A percentile compares a stretch with the other conserved stretches of the same genome.
These are phyloP conservation scores for Colletotrichum lupini DNA, from an alignment of 2,329 filamentous ascomycete genomes.

Conservation along the genomic window DNA sequence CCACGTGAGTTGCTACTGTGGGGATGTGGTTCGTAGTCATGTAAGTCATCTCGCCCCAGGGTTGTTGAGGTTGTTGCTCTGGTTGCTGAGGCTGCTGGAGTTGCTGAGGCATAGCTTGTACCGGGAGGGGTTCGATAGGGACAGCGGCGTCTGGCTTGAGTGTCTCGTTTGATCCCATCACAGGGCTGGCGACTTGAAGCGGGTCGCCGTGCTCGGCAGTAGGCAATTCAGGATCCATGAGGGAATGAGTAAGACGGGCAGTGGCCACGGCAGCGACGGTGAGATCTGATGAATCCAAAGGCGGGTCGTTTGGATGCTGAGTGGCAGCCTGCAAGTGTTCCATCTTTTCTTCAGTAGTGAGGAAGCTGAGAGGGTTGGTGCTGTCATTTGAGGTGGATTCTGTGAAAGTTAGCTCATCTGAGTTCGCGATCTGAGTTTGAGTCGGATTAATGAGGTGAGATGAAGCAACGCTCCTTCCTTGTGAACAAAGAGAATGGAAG, in stretches of 20 bases:
- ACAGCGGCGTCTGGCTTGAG: conserved; percentile 8
- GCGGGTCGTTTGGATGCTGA: conserved; percentile 45
- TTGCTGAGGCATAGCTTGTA: neutral
- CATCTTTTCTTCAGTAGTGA: conserved; percentile 52
- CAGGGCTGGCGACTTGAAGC: conserved; percentile 16
- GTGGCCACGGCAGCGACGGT: conserved; percentile 68
- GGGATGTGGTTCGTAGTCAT: conserved; percentile 46
- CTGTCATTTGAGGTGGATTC: conserved; percentile 34
- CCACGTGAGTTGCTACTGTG: conserved; percentile 23
- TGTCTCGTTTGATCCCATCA: conserved; percentile 19
- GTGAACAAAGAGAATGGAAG: neutral
- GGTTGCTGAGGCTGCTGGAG: neutral
- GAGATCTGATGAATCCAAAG: conserved; percentile 59
- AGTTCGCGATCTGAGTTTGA: neutral
- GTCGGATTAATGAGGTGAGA: neutral
- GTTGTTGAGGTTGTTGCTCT: conserved; percentile 45
- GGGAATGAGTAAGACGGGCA: conserved; percentile 64
- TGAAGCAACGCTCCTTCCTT: neutral
- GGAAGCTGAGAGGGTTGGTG: conserved; percentile 41
- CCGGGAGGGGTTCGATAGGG: neutral
- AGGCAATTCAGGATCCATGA: conserved; percentile 63
- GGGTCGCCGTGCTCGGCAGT: conserved; percentile 17
- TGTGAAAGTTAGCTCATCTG: conserved; percentile 3
- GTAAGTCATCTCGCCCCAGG: conserved; percentile 67
- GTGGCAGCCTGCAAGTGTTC: conserved; percentile 62